Conservation (phyloP, 768 basidiomycete species). For the Glaciozyma antarctica region DNA sequence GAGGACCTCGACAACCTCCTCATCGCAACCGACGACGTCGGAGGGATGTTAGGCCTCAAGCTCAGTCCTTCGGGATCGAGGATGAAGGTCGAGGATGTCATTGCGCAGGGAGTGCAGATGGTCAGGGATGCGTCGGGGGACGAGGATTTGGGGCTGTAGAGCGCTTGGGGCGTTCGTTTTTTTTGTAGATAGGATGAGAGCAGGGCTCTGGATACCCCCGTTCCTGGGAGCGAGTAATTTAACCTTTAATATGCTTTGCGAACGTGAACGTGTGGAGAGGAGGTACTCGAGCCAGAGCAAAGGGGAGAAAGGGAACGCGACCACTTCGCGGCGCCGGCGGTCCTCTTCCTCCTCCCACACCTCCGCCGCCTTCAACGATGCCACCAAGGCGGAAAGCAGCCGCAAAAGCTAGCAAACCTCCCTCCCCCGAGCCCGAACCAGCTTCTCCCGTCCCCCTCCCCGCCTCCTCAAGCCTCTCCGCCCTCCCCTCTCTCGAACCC, state of each 20-base stretch:
- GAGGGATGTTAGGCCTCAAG: conserved; percentile 81
- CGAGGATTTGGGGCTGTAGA: background rate
- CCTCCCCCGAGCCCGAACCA: background rate
- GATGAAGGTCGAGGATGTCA: conserved; percentile 25
- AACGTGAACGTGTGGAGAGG: no score
- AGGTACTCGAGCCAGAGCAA: background rate
- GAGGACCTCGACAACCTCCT: conserved; percentile 84
- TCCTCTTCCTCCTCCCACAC: no score
- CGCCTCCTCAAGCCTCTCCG: background rate
- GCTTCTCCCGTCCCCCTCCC: background rate
- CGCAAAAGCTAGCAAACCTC: background rate
- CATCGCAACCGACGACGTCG: conserved; percentile 81
- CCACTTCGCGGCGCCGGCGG: no score
- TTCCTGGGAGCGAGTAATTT: background rate
- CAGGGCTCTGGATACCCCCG: background rate
- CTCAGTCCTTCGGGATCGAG: conserved; percentile 53
- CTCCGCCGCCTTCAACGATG: background rate
- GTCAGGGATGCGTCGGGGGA: conserved; percentile 6
- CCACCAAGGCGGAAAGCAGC: background rate
- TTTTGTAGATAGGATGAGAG: background rate
- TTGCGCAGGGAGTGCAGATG: conserved; percentile 21
- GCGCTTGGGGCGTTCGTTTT: background rate
- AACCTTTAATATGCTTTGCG: background rate
- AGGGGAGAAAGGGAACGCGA: background rate
- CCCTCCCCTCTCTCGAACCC: background rate